Evolutionary conservation across 2,329 filamentous ascomycete genomes (phyloP).

Genomic region (Exophiala mesophila): DNA sequence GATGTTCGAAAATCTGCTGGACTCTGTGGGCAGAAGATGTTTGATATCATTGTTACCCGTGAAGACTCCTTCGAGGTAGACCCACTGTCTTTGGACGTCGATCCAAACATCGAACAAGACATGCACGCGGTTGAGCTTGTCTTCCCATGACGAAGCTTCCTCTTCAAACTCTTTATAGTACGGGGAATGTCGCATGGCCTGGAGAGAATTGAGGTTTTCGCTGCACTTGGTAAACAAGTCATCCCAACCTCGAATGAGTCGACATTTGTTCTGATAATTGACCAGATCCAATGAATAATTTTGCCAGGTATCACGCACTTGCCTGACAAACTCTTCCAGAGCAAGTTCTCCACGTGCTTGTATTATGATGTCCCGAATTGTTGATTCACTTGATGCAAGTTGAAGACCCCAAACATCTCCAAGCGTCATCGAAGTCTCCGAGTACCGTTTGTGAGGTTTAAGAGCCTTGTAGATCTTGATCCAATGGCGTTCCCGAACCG

Average conservation of each 20-base stretch:
- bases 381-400: constrained; percentile 74
- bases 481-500: constrained; percentile 95
- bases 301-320: constrained; percentile 94
- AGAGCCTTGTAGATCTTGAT: constrained; percentile 95
- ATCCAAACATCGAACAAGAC: constrained; percentile 99
- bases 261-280: constrained; percentile 96
- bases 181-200: constrained; percentile 97
- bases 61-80: constrained; percentile 98
- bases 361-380: constrained; percentile 87
- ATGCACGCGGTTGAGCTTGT: constrained; percentile 94
- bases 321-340: constrained; percentile 91
- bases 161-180: constrained; percentile 99
- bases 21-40: constrained; percentile 92
- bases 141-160: constrained; percentile 93
- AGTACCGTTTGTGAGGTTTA: constrained; percentile 89
- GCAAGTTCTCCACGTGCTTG: constrained; percentile 99
- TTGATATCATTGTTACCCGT: constrained; percentile 99
- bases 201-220: constrained; percentile 93
- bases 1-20: constrained; percentile 96
- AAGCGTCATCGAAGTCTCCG: constrained; percentile 88
- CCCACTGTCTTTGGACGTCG: constrained; percentile 99
- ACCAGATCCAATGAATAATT: constrained; percentile 92
- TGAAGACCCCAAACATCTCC: constrained; percentile 98
- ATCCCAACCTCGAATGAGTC: constrained; percentile 95
- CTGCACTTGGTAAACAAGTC: constrained; percentile 98